Evolutionary conservation across 768 basidiomycete genomes (phyloP), one percentile per base, ranked within the genome.

Genomic region (Antrodiella citrinella): DNA sequence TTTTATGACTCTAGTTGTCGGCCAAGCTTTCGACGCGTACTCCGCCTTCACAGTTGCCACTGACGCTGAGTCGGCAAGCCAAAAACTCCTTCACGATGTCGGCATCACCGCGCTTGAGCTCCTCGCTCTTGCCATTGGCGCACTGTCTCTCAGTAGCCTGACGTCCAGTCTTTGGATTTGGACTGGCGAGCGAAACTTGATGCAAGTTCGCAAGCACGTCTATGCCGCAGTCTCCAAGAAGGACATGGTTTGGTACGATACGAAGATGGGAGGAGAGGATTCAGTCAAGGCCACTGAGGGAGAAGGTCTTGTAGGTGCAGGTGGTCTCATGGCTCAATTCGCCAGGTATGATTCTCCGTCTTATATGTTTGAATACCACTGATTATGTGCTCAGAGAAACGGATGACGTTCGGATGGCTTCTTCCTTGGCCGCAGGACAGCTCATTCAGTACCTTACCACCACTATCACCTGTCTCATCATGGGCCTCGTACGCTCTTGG

Each of bases 291-390:
- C 63, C 47, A 59, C 64, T 42, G 71, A 74, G 26, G 68, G 65
- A 25, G 65, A 74, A 39, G 76, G 77, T 21, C 74, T 79, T 35
- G 69, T 84, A 44, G 89, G 90, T 53, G 91, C 91, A 45, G 91
- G 86, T 52, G 93, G 92, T 19, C 72, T 96, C 41, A 94, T 95
- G 92, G 84, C 90, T 48, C 89, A 91, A 62, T 97, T 96, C 64
- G 78, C 86, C 26, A 81, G 82, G 91, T 90, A 50, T 40, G 64
- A n/a, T 60, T 11, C 18, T n/a, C 19, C 13, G 26, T 40, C 26
- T 38, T 42, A 15, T 12, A 11, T n/a, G 12, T 12, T 0, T 4
- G 2, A 24, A 18, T 2, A 4, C 3, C 10, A 26, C 45, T 45
- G 23, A 55, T 47, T 40, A 41, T 43, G 26, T 45, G 13, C 50